phyloP scores from a whole-genome alignment of 2,329 filamentous ascomycete species.

The Lasiodiplodia theobromae region DNA sequence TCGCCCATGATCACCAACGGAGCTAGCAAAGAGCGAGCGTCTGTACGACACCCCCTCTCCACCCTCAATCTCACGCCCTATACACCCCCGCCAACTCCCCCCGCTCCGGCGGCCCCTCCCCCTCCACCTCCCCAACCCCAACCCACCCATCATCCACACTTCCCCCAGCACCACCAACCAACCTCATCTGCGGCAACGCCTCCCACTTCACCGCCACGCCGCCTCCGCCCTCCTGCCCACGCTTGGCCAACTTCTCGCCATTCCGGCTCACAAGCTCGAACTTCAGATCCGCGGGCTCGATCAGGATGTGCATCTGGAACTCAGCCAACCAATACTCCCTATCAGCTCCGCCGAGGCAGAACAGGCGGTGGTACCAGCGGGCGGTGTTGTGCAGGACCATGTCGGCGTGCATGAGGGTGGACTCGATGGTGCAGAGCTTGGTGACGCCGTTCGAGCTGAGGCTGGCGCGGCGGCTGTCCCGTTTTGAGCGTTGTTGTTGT shows the following conservation, averaged over 20 bases:
- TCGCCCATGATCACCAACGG: too few species aligned
- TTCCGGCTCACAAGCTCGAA: conserved; percentile 31
- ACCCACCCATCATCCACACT: too few species aligned
- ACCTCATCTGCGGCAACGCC: background rate
- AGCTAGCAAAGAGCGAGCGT: too few species aligned
- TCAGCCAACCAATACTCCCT: conserved; percentile 32
- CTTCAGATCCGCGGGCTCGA: conserved; percentile 34
- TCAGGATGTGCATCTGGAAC: conserved; percentile 34
- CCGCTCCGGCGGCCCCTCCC: background rate
- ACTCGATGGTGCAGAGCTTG: conserved; percentile 33
- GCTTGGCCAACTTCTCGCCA: background rate
- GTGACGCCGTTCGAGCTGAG: background rate
- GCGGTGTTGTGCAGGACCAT: conserved; percentile 31
- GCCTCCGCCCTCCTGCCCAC: background rate
- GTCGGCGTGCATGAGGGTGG: background rate
- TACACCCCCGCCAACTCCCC: background rate
- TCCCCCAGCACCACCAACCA: too few species aligned
- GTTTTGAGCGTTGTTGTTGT: conserved; percentile 7
- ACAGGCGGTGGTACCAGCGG: conserved; percentile 32
- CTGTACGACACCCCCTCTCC: too few species aligned
- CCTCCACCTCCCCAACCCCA: background rate
- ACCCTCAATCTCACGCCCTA: background rate
- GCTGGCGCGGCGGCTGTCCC: too few species aligned
- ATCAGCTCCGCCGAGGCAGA: background rate
- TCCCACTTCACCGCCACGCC: background rate